Conservation (phyloP, 257 asterid species). For the Mitragyna speciosa region DNA sequence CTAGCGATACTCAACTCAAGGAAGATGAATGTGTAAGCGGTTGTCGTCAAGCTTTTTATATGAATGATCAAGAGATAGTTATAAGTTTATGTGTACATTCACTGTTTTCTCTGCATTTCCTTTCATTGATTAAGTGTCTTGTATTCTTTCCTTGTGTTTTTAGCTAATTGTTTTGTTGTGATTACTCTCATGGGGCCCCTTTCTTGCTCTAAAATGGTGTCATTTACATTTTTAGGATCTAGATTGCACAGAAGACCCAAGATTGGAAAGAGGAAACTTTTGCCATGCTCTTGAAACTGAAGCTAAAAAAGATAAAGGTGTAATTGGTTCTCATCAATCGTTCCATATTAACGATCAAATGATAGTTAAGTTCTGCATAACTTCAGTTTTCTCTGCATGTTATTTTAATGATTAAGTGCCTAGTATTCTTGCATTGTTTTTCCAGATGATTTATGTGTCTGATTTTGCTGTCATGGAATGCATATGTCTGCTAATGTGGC, state of each 20-base stretch:
- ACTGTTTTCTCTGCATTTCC: too few relatives aligned
- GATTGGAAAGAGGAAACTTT: too few relatives aligned
- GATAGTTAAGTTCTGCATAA: background rate
- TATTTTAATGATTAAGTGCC: background rate
- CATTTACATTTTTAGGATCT: too few relatives aligned
- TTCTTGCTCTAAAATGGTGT: too few relatives aligned
- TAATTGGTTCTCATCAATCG: background rate
- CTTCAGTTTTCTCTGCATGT: background rate
- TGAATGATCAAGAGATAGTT: background rate
- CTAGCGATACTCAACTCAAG: too few relatives aligned
- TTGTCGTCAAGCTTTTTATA: background rate
- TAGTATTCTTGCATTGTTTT: background rate
- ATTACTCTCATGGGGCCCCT: too few relatives aligned
- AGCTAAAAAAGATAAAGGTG: background rate
- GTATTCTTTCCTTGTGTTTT: too few relatives aligned
- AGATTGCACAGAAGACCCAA: too few relatives aligned
- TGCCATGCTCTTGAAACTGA: background rate
- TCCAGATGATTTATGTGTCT: background rate
- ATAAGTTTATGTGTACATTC: background rate
- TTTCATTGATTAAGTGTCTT: too few relatives aligned
- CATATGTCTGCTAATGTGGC: background rate
- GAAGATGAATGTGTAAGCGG: conserved; percentile 42
- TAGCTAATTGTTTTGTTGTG: too few relatives aligned
- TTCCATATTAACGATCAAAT: background rate
- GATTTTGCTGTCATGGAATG: background rate